Evolutionary conservation across 805 yeast genomes (phyloP).

Genomic region (Candida chilensis): DNA sequence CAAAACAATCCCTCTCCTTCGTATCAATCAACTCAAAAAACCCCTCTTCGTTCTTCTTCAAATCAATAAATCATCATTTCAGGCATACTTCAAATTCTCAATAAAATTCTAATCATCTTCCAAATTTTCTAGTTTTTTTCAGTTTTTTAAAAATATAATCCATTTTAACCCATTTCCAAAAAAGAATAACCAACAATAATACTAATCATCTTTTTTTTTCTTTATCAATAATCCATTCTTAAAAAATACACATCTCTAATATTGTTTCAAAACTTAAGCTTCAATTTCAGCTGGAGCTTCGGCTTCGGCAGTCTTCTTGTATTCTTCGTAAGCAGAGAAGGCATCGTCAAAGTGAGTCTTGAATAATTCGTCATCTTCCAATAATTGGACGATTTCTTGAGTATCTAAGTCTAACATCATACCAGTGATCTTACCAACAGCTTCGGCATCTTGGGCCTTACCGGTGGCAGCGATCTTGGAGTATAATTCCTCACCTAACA

Average conservation of each 20-base stretch:
- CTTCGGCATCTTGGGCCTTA: constrained; percentile 83
- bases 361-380: constrained; percentile 85
- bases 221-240: constrained; percentile 2
- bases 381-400: constrained; percentile 78
- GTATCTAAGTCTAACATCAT: constrained; percentile 96
- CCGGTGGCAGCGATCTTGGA: constrained; percentile 83
- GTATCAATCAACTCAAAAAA: no score
- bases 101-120: neutral
- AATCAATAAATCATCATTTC: no score
- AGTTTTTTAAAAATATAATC: neutral
- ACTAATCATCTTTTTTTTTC: constrained; percentile 6
- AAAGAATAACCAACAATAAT: constrained; percentile 1
- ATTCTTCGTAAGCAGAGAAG: constrained; percentile 85
- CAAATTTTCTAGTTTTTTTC: neutral
- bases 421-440: constrained; percentile 98
- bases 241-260: no score
- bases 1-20: no score
- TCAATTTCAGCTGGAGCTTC: constrained; percentile 9
- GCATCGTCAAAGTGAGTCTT: constrained; percentile 92
- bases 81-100: neutral
- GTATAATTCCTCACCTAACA: constrained; percentile 95
- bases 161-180: constrained; percentile 2
- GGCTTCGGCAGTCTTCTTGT: constrained; percentile 50
- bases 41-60: no score
- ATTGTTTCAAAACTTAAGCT: constrained; percentile 7